Percentiles rank a stretch among this genome's conserved stretches.
Evolutionary conservation across 2,329 filamentous ascomycete genomes (phyloP).

Genomic region (Pestalotiopsis sp.): DNA sequence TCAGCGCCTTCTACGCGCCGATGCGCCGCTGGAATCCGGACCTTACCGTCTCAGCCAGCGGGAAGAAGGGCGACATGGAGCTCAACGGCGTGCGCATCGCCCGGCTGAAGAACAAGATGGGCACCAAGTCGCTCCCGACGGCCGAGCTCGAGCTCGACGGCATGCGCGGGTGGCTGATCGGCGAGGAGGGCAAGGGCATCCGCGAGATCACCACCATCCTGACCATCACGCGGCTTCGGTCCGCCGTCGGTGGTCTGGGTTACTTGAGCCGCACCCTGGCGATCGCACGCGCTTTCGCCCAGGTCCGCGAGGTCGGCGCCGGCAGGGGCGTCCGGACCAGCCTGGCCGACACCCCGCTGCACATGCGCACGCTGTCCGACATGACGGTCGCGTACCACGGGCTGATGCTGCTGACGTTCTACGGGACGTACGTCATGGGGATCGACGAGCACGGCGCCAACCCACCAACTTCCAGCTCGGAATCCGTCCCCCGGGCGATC

Average conservation of each 20-base stretch:
- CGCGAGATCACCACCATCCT: constrained; percentile 61
- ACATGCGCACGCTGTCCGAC: constrained; percentile 47
- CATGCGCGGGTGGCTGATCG: constrained; percentile 56
- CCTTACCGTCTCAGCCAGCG: constrained; percentile 11
- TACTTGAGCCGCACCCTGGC: constrained; percentile 47
- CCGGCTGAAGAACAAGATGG: constrained; percentile 64
- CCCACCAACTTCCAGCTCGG: neutral
- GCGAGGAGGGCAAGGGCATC: constrained; percentile 57
- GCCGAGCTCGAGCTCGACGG: constrained; percentile 59
- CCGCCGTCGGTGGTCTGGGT: constrained; percentile 41
- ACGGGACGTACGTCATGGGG: constrained; percentile 42
- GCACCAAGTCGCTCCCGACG: constrained; percentile 61
- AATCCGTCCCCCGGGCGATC: neutral
- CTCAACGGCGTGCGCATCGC: constrained; percentile 61
- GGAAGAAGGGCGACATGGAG: constrained; percentile 29
- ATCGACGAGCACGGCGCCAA: constrained; percentile 27
- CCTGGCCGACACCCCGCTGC: constrained; percentile 43
- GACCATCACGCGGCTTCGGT: constrained; percentile 56
- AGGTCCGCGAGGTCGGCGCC: constrained; percentile 44
- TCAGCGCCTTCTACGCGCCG: constrained; percentile 59
- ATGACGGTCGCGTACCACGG: constrained; percentile 46
- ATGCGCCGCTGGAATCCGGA: constrained; percentile 32
- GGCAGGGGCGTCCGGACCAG: constrained; percentile 29
- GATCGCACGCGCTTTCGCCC: constrained; percentile 48
- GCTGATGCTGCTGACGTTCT: constrained; percentile 24